Conservation (phyloP, 768 basidiomycete genomes). For the Boletus reticulatus region DNA sequence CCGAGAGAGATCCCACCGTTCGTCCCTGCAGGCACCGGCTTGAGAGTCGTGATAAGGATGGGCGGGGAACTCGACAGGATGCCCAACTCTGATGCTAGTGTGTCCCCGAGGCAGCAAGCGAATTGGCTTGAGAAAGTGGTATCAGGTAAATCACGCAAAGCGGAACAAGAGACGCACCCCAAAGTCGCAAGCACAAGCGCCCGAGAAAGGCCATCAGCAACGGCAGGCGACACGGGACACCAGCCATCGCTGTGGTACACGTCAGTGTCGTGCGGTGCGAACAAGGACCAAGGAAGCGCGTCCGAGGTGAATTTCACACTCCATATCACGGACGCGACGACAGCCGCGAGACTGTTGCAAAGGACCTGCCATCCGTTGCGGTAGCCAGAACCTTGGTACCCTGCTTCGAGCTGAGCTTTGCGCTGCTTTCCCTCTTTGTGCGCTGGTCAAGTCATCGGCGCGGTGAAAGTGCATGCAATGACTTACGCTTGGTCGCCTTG, state of each 20-base stretch:
- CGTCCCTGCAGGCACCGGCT: slow-evolving; percentile 79
- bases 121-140: slow-evolving; percentile 57
- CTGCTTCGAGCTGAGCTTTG: slow-evolving; percentile 78
- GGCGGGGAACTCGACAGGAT: slow-evolving; percentile 73
- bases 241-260: slow-evolving; percentile 45
- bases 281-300: slow-evolving; percentile 37
- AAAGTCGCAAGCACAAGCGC: slow-evolving; percentile 60
- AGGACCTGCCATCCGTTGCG: slow-evolving; percentile 80
- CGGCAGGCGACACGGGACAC: slow-evolving; percentile 56
- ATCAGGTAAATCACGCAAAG: not conserved
- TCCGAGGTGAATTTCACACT: slow-evolving; percentile 52
- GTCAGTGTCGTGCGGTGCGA: slow-evolving; percentile 15
- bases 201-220: slow-evolving; percentile 55
- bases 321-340: slow-evolving; percentile 63
- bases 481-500: slow-evolving; percentile 77
- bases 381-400: slow-evolving; percentile 71
- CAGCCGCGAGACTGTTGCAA: slow-evolving; percentile 70
- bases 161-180: slow-evolving; percentile 46
- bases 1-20: slow-evolving; percentile 82
- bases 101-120: slow-evolving; percentile 87
- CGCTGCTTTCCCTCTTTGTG: slow-evolving; percentile 63
- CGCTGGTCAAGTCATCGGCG: not conserved
- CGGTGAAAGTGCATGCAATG: not conserved
- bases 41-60: slow-evolving; percentile 74
- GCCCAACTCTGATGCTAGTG: slow-evolving; percentile 90